Evolutionary conservation across 352 stramenopile genomes (phyloP), one percentile per base, ranked within the genome.

Genomic region (Globisporangium iwayamae): DNA sequence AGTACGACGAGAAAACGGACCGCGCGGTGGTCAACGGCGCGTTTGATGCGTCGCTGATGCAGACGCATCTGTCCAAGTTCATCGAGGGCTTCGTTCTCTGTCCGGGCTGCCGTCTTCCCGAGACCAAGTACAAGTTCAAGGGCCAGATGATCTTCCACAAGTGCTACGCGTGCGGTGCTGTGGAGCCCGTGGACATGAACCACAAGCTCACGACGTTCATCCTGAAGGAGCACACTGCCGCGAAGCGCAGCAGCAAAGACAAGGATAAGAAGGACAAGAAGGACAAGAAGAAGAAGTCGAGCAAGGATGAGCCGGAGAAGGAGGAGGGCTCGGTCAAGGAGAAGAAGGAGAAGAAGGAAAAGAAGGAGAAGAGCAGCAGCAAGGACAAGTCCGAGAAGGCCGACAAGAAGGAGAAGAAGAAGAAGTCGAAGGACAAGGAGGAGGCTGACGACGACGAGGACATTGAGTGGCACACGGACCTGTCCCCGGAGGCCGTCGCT

Each of bases 101-200:
- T 70, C 96, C 96, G 16, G 84, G 87, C 51, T 99, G 98, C 82
- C 78, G 90, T 59, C 83, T 99, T 20, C 98, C 98, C 0, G 98
- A 99, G 82, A 99, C 97, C 11, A 96, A 98, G 65, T 99, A 99
- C 86, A 99, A 99, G 76, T 98, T 99, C 72, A 99, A 99, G 85
- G 90, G 89, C 48, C 82, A 93, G 72, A 79, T 92, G 46, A 98
- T 99, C 71, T 98, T 86, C 72, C 97, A 99, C 83, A 98, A 98
- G 71, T 99, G 98, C 78, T 92, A 96, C 65, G 97, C 97, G 11
- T 99, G 98, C 83, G 97, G 98, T 48, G 91, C 89, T 8, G 98
- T 98, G 28, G 94, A 99, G 65, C 91, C 94, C 46, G 93, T 98
- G 28, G 96, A 99, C 81, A 98, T 99, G 96, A 97, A 89, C 67